phyloP scores from a whole-genome alignment of 371 early-diverging fungal species.

The Mucor lusitanicus region DNA sequence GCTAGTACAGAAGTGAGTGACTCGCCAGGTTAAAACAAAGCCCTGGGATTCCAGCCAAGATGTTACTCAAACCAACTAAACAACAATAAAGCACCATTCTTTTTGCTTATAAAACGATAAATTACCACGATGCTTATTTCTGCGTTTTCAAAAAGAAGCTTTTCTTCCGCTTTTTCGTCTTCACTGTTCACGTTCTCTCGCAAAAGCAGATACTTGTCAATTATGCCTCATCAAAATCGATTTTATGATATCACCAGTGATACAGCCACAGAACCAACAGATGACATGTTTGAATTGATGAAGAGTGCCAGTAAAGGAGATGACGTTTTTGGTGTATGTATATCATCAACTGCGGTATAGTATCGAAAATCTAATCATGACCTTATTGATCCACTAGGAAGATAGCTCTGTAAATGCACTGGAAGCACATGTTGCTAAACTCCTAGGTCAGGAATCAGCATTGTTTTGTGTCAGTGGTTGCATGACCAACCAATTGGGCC shows the following conservation, averaged over 20 bases:
- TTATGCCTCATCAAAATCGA: constrained; percentile 5
- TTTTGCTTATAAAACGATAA: neutral
- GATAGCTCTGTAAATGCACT: constrained; percentile 71
- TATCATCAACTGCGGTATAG: neutral
- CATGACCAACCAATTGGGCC: constrained; percentile 86
- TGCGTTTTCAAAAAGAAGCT: neutral
- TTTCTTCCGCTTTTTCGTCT: neutral
- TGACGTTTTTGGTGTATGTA: constrained; percentile 74
- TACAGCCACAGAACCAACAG: constrained; percentile 80
- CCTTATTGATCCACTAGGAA: constrained; percentile 17
- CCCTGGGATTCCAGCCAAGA: neutral
- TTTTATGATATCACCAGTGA: constrained; percentile 60
- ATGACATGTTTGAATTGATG: constrained; percentile 82
- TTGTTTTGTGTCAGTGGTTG: constrained; percentile 82
- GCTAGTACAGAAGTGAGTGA: neutral
- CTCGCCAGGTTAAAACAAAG: neutral
- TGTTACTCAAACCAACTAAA: neutral
- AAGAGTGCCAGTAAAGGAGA: constrained; percentile 70
- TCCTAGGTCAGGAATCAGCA: constrained; percentile 78
- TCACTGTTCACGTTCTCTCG: neutral
- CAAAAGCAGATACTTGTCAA: constrained; percentile 1
- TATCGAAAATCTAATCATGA: neutral
- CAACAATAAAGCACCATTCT: neutral
- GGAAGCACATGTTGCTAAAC: constrained; percentile 63
- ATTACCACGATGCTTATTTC: constrained; percentile 1